phyloP scores from a whole-genome alignment of 192 early-diverging fungal species.

The Umbelopsis isabellina region DNA sequence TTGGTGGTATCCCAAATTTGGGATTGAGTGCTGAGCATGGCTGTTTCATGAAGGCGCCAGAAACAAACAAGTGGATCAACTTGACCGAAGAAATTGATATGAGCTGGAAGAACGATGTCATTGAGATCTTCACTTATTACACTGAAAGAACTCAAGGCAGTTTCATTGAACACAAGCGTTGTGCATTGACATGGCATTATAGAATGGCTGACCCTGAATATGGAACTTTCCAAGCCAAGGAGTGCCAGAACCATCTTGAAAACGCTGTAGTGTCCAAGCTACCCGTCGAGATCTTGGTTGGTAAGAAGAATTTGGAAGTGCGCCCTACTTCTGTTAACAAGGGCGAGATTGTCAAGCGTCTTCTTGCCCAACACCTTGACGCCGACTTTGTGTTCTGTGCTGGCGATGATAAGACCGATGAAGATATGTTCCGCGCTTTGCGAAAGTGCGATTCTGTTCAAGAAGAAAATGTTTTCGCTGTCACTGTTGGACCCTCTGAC shows the following conservation, averaged over 20 bases:
- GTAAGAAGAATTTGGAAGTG: constrained; percentile 91
- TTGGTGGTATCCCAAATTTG: constrained; percentile 75
- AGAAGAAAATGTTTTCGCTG: not conserved
- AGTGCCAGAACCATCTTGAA: constrained; percentile 88
- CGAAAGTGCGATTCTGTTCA: not conserved
- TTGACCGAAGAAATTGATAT: constrained; percentile 64
- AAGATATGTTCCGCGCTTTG: constrained; percentile 85
- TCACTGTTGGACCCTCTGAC: constrained; percentile 83
- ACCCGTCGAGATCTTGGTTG: constrained; percentile 85
- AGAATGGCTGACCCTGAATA: constrained; percentile 85
- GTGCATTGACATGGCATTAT: constrained; percentile 92
- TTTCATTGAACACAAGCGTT: constrained; percentile 82
- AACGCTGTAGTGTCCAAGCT: constrained; percentile 77
- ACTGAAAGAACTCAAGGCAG: constrained; percentile 86
- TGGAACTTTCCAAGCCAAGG: constrained; percentile 87
- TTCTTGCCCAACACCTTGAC: constrained; percentile 54
- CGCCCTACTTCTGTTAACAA: constrained; percentile 84
- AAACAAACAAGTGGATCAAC: constrained; percentile 59
- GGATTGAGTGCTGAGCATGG: constrained; percentile 89
- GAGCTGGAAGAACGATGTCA: constrained; percentile 84
- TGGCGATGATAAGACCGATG: constrained; percentile 91
- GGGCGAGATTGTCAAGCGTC: constrained; percentile 84
- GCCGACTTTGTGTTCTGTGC: constrained; percentile 83
- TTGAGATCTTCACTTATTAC: constrained; percentile 83
- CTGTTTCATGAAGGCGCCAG: constrained; percentile 78